Conservation (phyloP, 1,284 basidiomycete species). For the Malassezia brasiliensis region DNA sequence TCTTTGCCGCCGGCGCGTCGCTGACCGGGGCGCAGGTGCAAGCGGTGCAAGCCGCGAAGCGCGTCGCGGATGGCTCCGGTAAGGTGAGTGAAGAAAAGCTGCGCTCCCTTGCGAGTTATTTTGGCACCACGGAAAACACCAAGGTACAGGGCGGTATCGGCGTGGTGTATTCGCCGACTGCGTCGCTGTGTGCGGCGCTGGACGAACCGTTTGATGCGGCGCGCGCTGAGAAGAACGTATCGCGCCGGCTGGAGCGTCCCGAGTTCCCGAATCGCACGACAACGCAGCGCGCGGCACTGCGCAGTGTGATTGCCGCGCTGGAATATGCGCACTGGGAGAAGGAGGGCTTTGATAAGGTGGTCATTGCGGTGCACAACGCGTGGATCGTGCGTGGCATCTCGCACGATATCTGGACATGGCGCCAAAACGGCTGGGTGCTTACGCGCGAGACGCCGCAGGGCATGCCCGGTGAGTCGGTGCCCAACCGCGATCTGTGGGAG, state of each 20-base stretch:
- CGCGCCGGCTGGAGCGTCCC: slow-evolving; percentile 35
- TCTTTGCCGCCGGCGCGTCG: slow-evolving; percentile 32
- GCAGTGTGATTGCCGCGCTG: slow-evolving; percentile 37
- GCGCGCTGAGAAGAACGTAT: slow-evolving; percentile 33
- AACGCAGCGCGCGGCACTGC: slow-evolving; percentile 31
- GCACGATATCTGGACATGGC: slow-evolving; percentile 43
- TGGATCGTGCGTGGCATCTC: slow-evolving; percentile 45
- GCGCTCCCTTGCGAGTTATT: slow-evolving; percentile 13
- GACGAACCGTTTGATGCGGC: not conserved
- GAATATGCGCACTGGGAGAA: slow-evolving; percentile 39
- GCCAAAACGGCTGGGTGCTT: slow-evolving; percentile 36
- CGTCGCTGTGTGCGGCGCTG: not conserved
- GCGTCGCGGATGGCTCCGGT: too few species aligned
- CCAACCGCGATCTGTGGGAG: slow-evolving; percentile 45
- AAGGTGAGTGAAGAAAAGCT: not conserved
- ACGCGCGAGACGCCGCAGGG: slow-evolving; percentile 26
- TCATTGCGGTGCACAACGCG: slow-evolving; percentile 36
- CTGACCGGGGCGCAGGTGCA: slow-evolving; percentile 22
- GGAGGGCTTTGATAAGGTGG: slow-evolving; percentile 46
- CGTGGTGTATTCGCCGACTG: slow-evolving; percentile 14
- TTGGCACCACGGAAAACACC: slow-evolving; percentile 16
- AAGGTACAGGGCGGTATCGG: slow-evolving; percentile 15
- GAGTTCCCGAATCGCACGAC: slow-evolving; percentile 22
- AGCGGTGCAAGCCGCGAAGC: slow-evolving; percentile 15
- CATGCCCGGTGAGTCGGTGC: slow-evolving; percentile 32